Conservation (phyloP, 169 alveolate genomes). For the Plasmodium vivax region DNA sequence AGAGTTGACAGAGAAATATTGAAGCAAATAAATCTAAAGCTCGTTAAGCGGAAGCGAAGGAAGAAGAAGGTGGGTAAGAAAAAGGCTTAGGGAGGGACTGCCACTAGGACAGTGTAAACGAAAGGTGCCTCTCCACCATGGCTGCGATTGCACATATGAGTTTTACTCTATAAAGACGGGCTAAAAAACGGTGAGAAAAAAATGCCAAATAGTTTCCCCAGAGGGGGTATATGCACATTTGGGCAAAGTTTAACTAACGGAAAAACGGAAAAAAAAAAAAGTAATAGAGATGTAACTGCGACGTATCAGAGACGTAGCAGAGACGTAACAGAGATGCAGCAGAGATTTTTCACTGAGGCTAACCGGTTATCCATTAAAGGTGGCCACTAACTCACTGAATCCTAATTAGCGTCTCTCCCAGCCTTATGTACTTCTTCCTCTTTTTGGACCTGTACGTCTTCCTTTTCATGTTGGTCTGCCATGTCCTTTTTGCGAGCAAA, state of each 20-base stretch:
- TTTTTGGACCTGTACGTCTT: constrained; percentile 78
- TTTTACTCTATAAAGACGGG: background rate
- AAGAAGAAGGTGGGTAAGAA: constrained; percentile 29
- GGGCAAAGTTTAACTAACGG: background rate
- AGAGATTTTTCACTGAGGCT: background rate
- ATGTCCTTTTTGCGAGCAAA: constrained; percentile 72
- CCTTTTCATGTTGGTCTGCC: constrained; percentile 85
- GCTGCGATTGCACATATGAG: background rate
- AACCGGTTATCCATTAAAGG: background rate
- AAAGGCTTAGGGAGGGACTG: constrained; percentile 1
- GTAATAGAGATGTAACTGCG: background rate
- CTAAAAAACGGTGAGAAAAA: background rate
- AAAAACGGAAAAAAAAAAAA: background rate
- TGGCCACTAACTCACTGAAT: constrained; percentile 40
- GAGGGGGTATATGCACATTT: background rate
- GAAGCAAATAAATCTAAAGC: constrained; percentile 47
- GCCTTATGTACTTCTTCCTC: constrained; percentile 79
- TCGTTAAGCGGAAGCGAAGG: constrained; percentile 52
- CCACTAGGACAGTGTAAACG: background rate
- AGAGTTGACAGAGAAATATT: constrained; percentile 49
- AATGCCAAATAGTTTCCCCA: background rate
- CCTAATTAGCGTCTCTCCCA: constrained; percentile 81
- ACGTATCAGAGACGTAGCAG: too few species aligned
- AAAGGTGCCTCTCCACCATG: background rate
- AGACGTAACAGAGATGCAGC: too few species aligned